Evolutionary conservation across 2,329 filamentous ascomycete species (phyloP), one percentile per base, ranked within the genome.

Genomic region (Stachybotrys chlorohalonatus): DNA sequence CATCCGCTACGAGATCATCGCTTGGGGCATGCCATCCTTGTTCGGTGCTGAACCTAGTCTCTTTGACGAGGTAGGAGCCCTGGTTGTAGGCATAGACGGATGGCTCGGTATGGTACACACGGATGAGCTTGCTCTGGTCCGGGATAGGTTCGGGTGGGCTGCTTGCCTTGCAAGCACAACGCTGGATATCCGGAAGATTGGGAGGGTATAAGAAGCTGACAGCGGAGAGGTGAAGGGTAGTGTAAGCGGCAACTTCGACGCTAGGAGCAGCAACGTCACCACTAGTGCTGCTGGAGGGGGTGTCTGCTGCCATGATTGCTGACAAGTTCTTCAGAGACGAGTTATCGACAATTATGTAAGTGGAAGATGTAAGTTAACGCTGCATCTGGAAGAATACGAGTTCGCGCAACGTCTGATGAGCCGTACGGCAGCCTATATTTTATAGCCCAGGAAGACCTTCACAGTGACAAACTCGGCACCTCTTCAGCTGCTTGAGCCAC

Each of bases 151-250:
- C 50, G 8, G 32, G 17, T 7, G 36, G 32, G 5, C 32, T 24
- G 5, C 13, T 52, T 31, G 50, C 31, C 36, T 52, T 52, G 36
- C 50, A 52, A 32, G 50, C 50, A 36, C 50, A 52, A n/a, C 36
- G 50, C 17, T 32, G n/a, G 32, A 52, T 52, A 11, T 52, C 50
- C 8, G 50, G 50, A 8, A 32, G 32, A n/a, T 45, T 52, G 50
- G 50, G 50, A 16, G 50, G 50, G 50, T 52, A 52, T 5, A 52
- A n/a, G 17, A 52, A 52, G 50, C 50, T 52, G 50, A 9, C 45
- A 32, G 50, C 50, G 1, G 50, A n/a, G 1, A 52, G 50, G 24
- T 52, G 50, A 8, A 52, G 50, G 30, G 50, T 52, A n/a, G 50
- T 52, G 17, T 52, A 52, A 8, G 32, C 6, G 13, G 31, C 17